A percentile compares a stretch with the other conserved stretches of the same genome.
phyloP scores from a whole-genome alignment of 352 stramenopile species.

The Phytopythium delawarense region DNA sequence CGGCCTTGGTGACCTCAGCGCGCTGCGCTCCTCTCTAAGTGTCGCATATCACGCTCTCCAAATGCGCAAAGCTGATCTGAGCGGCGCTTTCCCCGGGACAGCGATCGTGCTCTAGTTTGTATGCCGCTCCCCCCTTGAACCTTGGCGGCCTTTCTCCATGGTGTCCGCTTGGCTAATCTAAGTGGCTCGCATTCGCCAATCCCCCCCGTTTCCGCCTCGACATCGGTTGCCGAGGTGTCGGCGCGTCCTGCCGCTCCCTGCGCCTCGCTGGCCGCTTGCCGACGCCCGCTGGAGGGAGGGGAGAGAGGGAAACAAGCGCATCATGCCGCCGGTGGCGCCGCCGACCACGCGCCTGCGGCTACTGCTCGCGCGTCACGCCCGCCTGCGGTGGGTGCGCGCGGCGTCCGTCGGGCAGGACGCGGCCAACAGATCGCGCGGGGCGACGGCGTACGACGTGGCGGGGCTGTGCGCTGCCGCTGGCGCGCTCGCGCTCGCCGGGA shows the following conservation, averaged over 20 bases:
- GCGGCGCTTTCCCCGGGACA: not conserved
- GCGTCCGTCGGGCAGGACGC: not conserved
- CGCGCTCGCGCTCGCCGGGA: constrained; percentile 1
- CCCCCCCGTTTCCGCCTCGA: not conserved
- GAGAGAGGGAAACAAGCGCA: not conserved
- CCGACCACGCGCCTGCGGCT: constrained; percentile 11
- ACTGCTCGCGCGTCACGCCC: not conserved
- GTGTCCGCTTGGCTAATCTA: not conserved
- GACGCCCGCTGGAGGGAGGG: not conserved
- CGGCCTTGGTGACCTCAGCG: not conserved
- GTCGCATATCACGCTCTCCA: not conserved
- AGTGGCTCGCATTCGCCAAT: constrained; percentile 1
- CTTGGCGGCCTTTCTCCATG: not conserved
- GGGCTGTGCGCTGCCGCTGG: constrained; percentile 3
- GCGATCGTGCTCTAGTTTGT: not conserved
- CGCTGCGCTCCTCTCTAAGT: not conserved
- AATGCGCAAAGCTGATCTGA: too few species aligned
- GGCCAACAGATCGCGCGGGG: not conserved
- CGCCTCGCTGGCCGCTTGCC: not conserved
- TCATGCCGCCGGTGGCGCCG: not conserved
- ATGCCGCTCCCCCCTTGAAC: not conserved
- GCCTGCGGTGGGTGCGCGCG: not conserved
- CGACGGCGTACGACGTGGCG: not conserved
- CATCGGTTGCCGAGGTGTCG: too few species aligned
- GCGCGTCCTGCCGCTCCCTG: not conserved